A percentile compares a stretch with the other conserved stretches of the same genome.
Evolutionary conservation across 148 eudicot genomes (phyloP).

Genomic region (Diospyros lotus): DNA sequence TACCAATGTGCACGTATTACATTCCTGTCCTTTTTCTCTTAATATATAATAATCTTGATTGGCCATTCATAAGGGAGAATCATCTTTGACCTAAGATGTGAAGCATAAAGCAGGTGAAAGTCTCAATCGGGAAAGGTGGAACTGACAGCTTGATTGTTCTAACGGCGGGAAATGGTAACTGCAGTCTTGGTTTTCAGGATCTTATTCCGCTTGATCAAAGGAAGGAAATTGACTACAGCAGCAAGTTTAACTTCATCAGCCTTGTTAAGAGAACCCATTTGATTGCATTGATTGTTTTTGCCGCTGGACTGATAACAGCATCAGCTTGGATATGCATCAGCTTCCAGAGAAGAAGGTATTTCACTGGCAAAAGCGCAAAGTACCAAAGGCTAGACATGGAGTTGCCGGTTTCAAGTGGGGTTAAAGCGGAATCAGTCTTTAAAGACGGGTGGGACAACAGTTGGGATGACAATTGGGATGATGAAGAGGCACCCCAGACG

Average conservation of each 20-base stretch:
- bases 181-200: conserved; percentile 53
- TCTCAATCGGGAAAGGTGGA: conserved; percentile 44
- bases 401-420: conserved; percentile 50
- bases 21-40: neutral
- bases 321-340: conserved; percentile 43
- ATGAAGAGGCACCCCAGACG: conserved; percentile 66
- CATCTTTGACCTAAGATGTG: neutral
- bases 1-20: neutral
- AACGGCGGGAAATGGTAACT: conserved; percentile 39
- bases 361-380: conserved; percentile 25
- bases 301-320: conserved; percentile 32
- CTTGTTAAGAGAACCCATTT: conserved; percentile 32
- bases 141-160: conserved; percentile 44
- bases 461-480: conserved; percentile 72
- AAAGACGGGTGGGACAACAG: conserved; percentile 58
- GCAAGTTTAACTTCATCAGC: conserved; percentile 22
- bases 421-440: conserved; percentile 23
- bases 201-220: conserved; percentile 21
- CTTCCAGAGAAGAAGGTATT: conserved; percentile 23
- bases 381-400: conserved; percentile 62
- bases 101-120: conserved; percentile 48
- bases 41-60: neutral
- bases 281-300: conserved; percentile 25
- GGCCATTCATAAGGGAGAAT: neutral
- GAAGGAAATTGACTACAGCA: conserved; percentile 22